Percentiles rank a stretch among this genome's conserved stretches.
These are phyloP conservation scores for Stachybotrys echinatus DNA, from an alignment of 2,329 filamentous ascomycete genomes.

Conservation along the genomic window DNA sequence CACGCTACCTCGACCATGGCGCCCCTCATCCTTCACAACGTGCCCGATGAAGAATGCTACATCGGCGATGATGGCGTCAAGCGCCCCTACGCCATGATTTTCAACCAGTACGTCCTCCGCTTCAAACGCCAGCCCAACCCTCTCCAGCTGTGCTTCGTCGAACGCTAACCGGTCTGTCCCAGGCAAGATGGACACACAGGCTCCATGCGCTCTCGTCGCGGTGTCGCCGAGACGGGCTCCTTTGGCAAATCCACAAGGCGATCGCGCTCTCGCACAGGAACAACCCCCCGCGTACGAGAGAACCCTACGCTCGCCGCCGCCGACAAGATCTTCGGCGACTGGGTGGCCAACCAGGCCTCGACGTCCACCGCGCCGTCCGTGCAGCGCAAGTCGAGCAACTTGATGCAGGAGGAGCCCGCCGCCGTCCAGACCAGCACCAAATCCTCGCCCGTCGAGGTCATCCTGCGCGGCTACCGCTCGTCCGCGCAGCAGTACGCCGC, in stretches of 20 bases:
- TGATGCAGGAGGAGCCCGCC: slow-evolving; percentile 33
- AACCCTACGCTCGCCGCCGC: slow-evolving; percentile 58
- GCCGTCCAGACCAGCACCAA: slow-evolving; percentile 26
- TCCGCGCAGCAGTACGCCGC: slow-evolving; percentile 73
- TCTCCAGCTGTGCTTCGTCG: slow-evolving; percentile 6
- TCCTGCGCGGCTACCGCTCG: slow-evolving; percentile 74
- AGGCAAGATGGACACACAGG: slow-evolving; percentile 49
- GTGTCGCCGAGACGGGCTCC: slow-evolving; percentile 55
- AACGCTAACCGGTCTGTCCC: not conserved
- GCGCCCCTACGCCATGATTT: slow-evolving; percentile 62
- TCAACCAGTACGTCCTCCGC: slow-evolving; percentile 47
- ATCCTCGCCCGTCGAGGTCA: slow-evolving; percentile 61
- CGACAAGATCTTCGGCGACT: slow-evolving; percentile 57
- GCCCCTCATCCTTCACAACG: slow-evolving; percentile 63
- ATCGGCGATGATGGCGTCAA: slow-evolving; percentile 60
- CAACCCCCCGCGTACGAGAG: slow-evolving; percentile 48
- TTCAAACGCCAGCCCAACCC: not conserved
- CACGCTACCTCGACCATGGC: slow-evolving; percentile 37
- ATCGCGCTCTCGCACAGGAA: slow-evolving; percentile 57
- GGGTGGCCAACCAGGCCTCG: slow-evolving; percentile 40
- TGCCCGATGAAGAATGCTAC: slow-evolving; percentile 63
- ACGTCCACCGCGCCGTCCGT: slow-evolving; percentile 16
- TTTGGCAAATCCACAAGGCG: slow-evolving; percentile 63
- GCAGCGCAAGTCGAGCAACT: slow-evolving; percentile 30
- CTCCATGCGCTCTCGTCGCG: slow-evolving; percentile 44